Base-by-base conservation (phyloP, 495 filamentous ascomycete genomes). In the Penicillium goetzii region DNA sequence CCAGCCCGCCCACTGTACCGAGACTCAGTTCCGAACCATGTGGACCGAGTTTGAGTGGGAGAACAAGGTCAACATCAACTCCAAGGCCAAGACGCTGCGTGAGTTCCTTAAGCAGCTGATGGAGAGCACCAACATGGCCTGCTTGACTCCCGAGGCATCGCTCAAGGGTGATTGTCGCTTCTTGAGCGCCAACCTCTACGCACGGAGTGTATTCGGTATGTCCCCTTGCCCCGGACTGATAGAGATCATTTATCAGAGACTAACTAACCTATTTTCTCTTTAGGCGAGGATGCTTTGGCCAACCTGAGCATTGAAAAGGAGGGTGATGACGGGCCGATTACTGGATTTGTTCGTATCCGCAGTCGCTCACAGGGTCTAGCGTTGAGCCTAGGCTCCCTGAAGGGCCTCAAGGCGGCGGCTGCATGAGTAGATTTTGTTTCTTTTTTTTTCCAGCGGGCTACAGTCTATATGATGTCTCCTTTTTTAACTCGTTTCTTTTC, bases 1-100 rank as follows among this genome's bases (percentile, higher is more conserved):
- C 68, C 93, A 98, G 70, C 96, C 96, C 9, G 96, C 95, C 14
- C 85, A 92, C 45, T 99, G 96, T 82, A 93, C 91, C 15, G 96
- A 99, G 82, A 97, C 94, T 36, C 92, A 98, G 72, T 99, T 99
- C 88, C 86, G 96, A 38, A 96, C 92, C 25, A 99, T 99, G 96
- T 99, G 96, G 96, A 98, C 96, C 34, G 96, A 99, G 71, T 99
- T 99, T 64, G 96, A 99, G 77, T 99, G 96, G 96, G 96, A 99
- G 83, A 99, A 99, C 82, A 99, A 99, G 85, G 95, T 99, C 72
- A 98, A 98, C 80, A 98, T 98, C 80, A 97, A 96, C 76, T 93
- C 90, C 66, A 97, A 97, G 82, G 93, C 92, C 66, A 96, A 96
- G 84, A 89, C 82, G 32, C 82, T 99, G 57, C 86, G 96, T 51